Conservation (phyloP, 1,139 yeast genomes). For the Saccharomyces hybrid region DNA sequence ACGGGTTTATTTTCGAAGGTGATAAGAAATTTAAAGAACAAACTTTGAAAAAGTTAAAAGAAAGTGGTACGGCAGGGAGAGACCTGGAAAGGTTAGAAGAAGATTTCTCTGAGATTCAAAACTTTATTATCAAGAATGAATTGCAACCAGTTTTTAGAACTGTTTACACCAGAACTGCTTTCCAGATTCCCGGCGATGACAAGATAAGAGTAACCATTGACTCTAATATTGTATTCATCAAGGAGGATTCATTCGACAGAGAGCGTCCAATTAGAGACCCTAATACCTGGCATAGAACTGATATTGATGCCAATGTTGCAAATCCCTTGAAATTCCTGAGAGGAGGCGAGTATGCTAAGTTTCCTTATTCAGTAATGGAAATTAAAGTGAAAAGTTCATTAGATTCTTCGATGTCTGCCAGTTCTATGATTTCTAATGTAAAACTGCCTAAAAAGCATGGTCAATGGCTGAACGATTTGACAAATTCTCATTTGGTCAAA, state of each 20-base stretch:
- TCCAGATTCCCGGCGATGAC: constrained; percentile 97
- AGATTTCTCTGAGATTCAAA: constrained; percentile 52
- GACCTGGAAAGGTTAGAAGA: constrained; percentile 46
- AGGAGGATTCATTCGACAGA: constrained; percentile 83
- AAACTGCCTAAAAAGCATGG: constrained; percentile 41
- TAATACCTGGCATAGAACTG: constrained; percentile 81
- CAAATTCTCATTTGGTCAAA: constrained; percentile 74
- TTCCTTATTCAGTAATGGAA: constrained; percentile 90
- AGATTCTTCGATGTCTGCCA: constrained; percentile 21
- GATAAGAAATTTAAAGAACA: constrained; percentile 40
- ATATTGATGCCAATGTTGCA: constrained; percentile 67
- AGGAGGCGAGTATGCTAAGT: constrained; percentile 76
- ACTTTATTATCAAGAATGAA: constrained; percentile 54
- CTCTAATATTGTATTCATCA: constrained; percentile 74
- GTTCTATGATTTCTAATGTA: constrained; percentile 23
- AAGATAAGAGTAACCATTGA: constrained; percentile 83
- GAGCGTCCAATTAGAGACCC: constrained; percentile 89
- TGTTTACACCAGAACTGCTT: constrained; percentile 84
- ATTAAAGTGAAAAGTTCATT: constrained; percentile 53
- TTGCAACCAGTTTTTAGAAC: constrained; percentile 84
- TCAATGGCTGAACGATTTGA: constrained; percentile 83
- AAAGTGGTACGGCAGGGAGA: constrained; percentile 45
- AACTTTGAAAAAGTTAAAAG: constrained; percentile 45
- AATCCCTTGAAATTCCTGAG: constrained; percentile 69
- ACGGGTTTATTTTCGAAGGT: constrained; percentile 48